Conservation (phyloP, 768 basidiomycete species). For the Russula compacta region DNA sequence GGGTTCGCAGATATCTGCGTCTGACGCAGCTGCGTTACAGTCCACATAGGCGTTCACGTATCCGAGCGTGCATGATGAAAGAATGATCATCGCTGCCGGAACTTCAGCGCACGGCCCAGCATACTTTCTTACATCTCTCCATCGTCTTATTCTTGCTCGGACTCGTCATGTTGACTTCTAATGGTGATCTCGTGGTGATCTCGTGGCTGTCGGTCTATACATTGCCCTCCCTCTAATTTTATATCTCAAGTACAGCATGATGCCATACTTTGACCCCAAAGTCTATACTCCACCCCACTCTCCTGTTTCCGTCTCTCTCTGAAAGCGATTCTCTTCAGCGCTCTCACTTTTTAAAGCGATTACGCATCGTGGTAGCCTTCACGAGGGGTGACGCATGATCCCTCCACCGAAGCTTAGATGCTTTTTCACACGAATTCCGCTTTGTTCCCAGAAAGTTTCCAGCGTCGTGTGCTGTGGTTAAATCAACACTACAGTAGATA, state of each 20-base stretch:
- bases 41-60: not conserved
- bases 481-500: no score
- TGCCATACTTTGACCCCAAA: not conserved
- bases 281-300: slow-evolving; percentile 1
- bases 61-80: not conserved
- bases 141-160: not conserved
- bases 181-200: not conserved
- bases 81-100: not conserved
- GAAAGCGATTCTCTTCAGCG: not conserved
- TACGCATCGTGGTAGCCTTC: not conserved
- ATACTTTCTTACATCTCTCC: not conserved
- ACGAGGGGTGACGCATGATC: not conserved
- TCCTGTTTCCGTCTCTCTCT: not conserved
- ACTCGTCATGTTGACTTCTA: not conserved
- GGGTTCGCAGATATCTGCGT: not conserved
- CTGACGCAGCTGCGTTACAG: not conserved
- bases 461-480: no score
- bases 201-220: not conserved
- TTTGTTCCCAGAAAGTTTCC: no score
- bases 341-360: not conserved
- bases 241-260: not conserved
- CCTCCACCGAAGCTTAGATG: no score
- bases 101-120: not conserved
- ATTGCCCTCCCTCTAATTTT: not conserved
- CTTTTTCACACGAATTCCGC: no score